phyloP scores from a whole-genome alignment of 208 protist genomes.

The Perkinsela sp. region DNA sequence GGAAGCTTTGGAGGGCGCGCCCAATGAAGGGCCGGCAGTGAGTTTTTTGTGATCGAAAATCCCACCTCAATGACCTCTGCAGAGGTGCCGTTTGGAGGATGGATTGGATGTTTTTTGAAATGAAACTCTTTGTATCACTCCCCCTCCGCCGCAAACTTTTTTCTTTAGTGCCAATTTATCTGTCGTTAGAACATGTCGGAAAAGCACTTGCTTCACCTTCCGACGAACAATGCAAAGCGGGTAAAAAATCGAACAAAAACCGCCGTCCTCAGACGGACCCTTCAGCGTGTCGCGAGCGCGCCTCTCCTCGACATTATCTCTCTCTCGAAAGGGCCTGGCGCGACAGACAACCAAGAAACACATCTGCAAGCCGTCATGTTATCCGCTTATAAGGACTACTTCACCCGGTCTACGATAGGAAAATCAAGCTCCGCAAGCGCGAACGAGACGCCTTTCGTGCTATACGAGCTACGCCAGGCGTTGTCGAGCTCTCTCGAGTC shows the following conservation, averaged over 20 bases:
- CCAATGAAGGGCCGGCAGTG: neutral
- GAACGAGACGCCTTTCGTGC: neutral
- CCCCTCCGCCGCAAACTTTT: too few species aligned
- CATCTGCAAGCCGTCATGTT: neutral
- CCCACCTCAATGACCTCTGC: too few species aligned
- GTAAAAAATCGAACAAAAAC: neutral
- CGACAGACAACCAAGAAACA: neutral
- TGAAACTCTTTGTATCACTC: too few species aligned
- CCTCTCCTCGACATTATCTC: neutral
- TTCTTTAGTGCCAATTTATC: too few species aligned
- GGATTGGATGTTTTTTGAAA: too few species aligned
- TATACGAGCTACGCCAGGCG: neutral
- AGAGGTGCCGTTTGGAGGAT: too few species aligned
- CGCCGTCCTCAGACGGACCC: neutral
- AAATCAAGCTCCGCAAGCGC: neutral
- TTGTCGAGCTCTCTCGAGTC: too few species aligned
- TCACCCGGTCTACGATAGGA: neutral
- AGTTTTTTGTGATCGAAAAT: too few species aligned
- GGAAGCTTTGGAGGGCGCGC: slow-evolving; percentile 31
- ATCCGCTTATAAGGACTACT: neutral
- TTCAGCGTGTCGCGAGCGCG: neutral
- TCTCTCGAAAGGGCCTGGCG: neutral
- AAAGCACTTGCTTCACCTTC: too few species aligned
- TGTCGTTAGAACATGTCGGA: too few species aligned
- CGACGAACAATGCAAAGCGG: neutral